phyloP scores from a whole-genome alignment of 2,329 filamentous ascomycete genomes.

The Leptographium procerum region DNA sequence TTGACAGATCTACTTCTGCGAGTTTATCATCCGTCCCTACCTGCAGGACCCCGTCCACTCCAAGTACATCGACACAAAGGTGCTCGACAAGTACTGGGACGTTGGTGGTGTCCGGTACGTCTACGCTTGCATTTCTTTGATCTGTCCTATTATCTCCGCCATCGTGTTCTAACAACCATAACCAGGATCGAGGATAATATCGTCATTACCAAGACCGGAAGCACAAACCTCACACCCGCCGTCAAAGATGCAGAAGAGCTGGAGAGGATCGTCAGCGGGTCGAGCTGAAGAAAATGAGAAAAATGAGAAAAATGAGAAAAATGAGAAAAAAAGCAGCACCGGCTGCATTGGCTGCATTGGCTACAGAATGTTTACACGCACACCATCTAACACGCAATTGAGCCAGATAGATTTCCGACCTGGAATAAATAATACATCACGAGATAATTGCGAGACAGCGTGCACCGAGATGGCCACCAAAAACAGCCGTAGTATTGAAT shows the following conservation, averaged over 20 bases:
- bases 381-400: too few relatives aligned
- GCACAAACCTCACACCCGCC: slow-evolving; percentile 53
- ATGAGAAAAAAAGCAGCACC: too few relatives aligned
- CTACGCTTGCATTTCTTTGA: not conserved
- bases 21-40: slow-evolving; percentile 76
- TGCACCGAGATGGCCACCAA: too few relatives aligned
- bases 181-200: slow-evolving; percentile 49
- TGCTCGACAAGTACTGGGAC: slow-evolving; percentile 70
- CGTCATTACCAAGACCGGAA: slow-evolving; percentile 48
- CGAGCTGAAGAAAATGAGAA: not conserved
- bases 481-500: too few relatives aligned
- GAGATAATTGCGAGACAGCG: too few relatives aligned
- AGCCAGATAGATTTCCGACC: too few relatives aligned
- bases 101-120: slow-evolving; percentile 61
- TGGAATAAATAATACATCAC: too few relatives aligned
- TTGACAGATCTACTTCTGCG: slow-evolving; percentile 71
- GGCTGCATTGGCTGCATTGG: not conserved
- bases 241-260: slow-evolving; percentile 49
- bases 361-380: not conserved
- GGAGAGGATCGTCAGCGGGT: slow-evolving; percentile 37
- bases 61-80: slow-evolving; percentile 63
- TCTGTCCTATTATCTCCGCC: not conserved
- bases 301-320: too few relatives aligned
- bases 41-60: slow-evolving; percentile 59
- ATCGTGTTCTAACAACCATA: slow-evolving; percentile 8